Evolutionary conservation across 2,329 filamentous ascomycete species (phyloP), one percentile per base, ranked within the genome.

Genomic region (Triangularia setosa): DNA sequence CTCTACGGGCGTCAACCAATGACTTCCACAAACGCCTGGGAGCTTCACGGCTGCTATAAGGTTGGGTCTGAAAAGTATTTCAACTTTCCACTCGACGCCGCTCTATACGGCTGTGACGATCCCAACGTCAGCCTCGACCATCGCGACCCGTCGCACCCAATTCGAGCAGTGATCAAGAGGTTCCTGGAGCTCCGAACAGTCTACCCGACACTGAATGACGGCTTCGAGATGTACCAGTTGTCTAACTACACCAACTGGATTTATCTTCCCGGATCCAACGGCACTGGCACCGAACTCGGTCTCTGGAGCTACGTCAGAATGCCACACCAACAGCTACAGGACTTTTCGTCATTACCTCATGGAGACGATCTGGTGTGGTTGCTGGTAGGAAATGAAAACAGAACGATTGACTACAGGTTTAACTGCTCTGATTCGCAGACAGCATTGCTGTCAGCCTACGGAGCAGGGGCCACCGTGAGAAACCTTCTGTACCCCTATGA

Each of bases 401-500:
- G 76, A 8, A 83, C 84, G 0, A 77, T 77, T 8, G 80, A 78
- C 7, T 89, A 87, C 71, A 75, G 75, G 1, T 87, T 87, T 65
- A 67, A 67, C 54, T 73, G 72, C 57, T 75, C 72, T 14, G 77
- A 81, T 58, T 21, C 40, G 8, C n/a, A 79, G 58, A 76, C 76
- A 3, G 83, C 83, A 1, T 76, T 88, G 28, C 75, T 88, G 48
- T 77, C 86, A 16, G 84, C 86, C 0, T 89, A 85, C 64, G 75
- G 75, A 1, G 80, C 75, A 1, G 81, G 80, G 11, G 84, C 80
- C 0, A 84, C 79, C 0, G 86, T 89, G 66, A 86, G 84, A 71
- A 89, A 87, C 68, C 72, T 89, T 8, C 87, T 89, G 72, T 85
- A 84, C 69, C 87, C 86, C 0, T 86, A 85, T 69, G 86, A 88